Base-by-base conservation (phyloP, 306 rosid species). In the Vachellia pachyceras region DNA sequence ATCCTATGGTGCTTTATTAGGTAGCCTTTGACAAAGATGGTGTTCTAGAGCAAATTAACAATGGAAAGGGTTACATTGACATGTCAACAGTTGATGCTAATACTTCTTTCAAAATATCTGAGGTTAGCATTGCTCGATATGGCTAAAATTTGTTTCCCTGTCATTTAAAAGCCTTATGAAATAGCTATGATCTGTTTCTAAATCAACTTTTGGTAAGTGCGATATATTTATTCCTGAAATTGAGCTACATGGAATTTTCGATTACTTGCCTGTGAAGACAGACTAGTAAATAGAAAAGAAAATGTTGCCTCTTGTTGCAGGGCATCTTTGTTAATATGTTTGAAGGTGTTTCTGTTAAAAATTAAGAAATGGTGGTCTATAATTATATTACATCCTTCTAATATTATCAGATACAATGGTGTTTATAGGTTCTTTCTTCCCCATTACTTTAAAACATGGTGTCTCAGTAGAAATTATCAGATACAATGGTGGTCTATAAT, bases 11-110 rank as follows among this genome's bases (percentile, higher is more conserved):
- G 15, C 25, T 72, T 61, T 10, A 18, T 18, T 70, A 91, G 97
- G 95, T 92, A 76, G 91, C 90, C 23, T 89, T 92, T 72, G 94
- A 90, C 54, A 82, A 88, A 75, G 86, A 89, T 79, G 97, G 95
- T 65, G 94, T 87, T 74, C 89, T 92, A 69, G 97, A 86, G 85
- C 88, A 92, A 84, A 85, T 89, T 72, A 65, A 73, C 60, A 61
- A 71, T 8, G 95, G 97, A 54, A 92, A 89, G 83, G 70, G 90
- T 77, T 92, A 92, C 73, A 81, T 90, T 52, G 97, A 92, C 87
- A 91, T 91, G 95, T 92, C 97, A 45, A 92, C 97, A 0, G 94
- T 92, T 41, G 94, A 90, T 85, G 91, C 91, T 36, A 90, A 81
- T 74, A 88, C 95, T 54, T 88, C 97, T 84, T 70, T 66, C 36